These are phyloP conservation scores for Pisolithus sp. DNA, from an alignment of 768 basidiomycete genomes.

Conservation along the genomic window DNA sequence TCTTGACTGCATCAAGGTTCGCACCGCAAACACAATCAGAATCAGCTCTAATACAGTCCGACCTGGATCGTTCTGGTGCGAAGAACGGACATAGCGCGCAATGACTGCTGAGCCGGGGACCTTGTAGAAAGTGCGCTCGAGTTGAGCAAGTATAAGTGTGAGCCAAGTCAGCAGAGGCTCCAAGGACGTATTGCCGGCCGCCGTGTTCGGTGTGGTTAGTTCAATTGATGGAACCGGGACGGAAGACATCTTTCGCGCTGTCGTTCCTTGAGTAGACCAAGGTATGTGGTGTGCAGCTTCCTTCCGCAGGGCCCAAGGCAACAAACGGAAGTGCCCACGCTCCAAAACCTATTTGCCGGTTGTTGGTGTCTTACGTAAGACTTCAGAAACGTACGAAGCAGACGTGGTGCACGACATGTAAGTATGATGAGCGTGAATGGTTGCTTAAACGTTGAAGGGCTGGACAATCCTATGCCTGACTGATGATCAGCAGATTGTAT, in stretches of 20 bases:
- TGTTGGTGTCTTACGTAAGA: too few relatives aligned
- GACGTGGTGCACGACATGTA: neutral
- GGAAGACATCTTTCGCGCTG: neutral
- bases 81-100: slow-evolving; percentile 88
- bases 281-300: too few relatives aligned
- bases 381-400: too few relatives aligned
- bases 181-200: slow-evolving; percentile 11
- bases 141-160: slow-evolving; percentile 49
- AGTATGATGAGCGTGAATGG: neutral
- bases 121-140: slow-evolving; percentile 64
- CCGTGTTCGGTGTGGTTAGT: neutral
- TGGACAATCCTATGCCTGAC: too few relatives aligned
- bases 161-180: slow-evolving; percentile 61
- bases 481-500: too few relatives aligned
- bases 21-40: slow-evolving; percentile 79
- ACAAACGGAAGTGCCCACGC: too few relatives aligned
- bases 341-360: too few relatives aligned
- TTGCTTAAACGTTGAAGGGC: too few relatives aligned
- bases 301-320: too few relatives aligned
- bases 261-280: too few relatives aligned
- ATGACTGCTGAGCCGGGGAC: slow-evolving; percentile 79
- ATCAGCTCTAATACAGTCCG: slow-evolving; percentile 86
- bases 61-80: slow-evolving; percentile 94
- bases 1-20: slow-evolving; percentile 84
- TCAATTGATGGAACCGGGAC: neutral